These are phyloP conservation scores for Suillus subaureus DNA, from an alignment of 768 basidiomycete genomes.

Conservation along the genomic window DNA sequence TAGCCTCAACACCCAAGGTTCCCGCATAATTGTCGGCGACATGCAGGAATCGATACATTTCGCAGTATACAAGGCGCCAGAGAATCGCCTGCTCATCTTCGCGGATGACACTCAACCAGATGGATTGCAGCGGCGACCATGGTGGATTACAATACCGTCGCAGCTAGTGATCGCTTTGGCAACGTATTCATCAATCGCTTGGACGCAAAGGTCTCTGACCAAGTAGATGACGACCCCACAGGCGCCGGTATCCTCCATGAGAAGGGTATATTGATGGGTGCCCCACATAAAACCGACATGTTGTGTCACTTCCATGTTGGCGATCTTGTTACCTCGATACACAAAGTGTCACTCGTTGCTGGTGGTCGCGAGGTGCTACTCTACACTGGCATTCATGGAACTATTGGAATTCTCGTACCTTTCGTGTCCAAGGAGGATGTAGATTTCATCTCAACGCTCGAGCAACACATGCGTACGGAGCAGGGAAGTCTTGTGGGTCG, in stretches of 20 bases:
- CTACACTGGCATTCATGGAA: constrained; percentile 94
- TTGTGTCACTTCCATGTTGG: constrained; percentile 90
- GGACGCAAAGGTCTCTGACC: constrained; percentile 79
- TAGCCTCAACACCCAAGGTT: constrained; percentile 90
- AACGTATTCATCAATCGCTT: constrained; percentile 95
- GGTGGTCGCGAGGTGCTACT: constrained; percentile 95
- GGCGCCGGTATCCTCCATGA: constrained; percentile 97
- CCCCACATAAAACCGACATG: constrained; percentile 92
- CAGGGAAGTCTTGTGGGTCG: constrained; percentile 88
- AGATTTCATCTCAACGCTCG: constrained; percentile 94
- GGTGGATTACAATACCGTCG: constrained; percentile 97
- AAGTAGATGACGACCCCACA: constrained; percentile 97
- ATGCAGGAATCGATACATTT: constrained; percentile 96
- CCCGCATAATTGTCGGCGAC: constrained; percentile 92
- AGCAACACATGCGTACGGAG: constrained; percentile 93
- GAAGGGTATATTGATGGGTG: constrained; percentile 91
- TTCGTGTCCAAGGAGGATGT: constrained; percentile 98
- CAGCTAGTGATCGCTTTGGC: constrained; percentile 92
- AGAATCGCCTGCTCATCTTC: constrained; percentile 91
- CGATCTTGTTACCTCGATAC: constrained; percentile 87
- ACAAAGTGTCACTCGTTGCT: constrained; percentile 89
- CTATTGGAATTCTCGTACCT: constrained; percentile 91
- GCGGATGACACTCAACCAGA: constrained; percentile 90
- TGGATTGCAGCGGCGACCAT: constrained; percentile 90
- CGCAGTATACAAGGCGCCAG: constrained; percentile 91